Conservation (phyloP, 768 basidiomycete genomes). For the Postia placenta region DNA sequence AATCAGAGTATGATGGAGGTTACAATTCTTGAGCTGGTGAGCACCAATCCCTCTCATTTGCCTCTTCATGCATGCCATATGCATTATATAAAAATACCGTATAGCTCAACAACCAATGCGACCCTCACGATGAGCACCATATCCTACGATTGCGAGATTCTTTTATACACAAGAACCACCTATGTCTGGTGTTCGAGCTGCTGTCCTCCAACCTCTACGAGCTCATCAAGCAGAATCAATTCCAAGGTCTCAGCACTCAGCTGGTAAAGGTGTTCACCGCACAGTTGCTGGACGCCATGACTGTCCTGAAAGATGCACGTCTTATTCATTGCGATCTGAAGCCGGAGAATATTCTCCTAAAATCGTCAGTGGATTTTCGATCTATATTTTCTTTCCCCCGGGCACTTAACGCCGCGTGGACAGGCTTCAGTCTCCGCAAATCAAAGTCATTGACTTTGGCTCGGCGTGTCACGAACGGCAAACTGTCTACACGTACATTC, state of each 20-base stretch:
- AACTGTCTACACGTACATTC: slow-evolving; percentile 99
- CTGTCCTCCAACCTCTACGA: slow-evolving; percentile 97
- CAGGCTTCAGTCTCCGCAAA: slow-evolving; percentile 93
- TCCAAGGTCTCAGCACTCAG: slow-evolving; percentile 93
- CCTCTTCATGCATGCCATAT: slow-evolving; percentile 1
- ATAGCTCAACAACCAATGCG: slow-evolving; percentile 90
- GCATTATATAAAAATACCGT: too few species aligned
- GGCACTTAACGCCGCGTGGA: slow-evolving; percentile 8
- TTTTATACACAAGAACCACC: slow-evolving; percentile 93
- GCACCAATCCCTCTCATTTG: slow-evolving; percentile 33
- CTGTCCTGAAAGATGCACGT: slow-evolving; percentile 89
- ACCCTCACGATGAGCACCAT: slow-evolving; percentile 94
- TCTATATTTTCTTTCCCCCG: not conserved
- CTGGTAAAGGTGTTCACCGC: slow-evolving; percentile 98
- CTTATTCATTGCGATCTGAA: slow-evolving; percentile 98
- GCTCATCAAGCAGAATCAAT: slow-evolving; percentile 99
- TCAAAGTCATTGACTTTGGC: slow-evolving; percentile 99
- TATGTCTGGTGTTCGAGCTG: slow-evolving; percentile 97
- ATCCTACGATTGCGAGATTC: slow-evolving; percentile 92
- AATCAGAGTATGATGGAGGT: slow-evolving; percentile 99
- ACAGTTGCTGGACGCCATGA: slow-evolving; percentile 88
- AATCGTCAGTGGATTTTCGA: slow-evolving; percentile 57
- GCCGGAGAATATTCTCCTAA: slow-evolving; percentile 96
- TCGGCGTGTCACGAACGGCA: slow-evolving; percentile 98
- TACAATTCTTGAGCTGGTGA: slow-evolving; percentile 89